Base-by-base conservation (phyloP, 2,329 filamentous ascomycete genomes). In the Paraphoma sp. region DNA sequence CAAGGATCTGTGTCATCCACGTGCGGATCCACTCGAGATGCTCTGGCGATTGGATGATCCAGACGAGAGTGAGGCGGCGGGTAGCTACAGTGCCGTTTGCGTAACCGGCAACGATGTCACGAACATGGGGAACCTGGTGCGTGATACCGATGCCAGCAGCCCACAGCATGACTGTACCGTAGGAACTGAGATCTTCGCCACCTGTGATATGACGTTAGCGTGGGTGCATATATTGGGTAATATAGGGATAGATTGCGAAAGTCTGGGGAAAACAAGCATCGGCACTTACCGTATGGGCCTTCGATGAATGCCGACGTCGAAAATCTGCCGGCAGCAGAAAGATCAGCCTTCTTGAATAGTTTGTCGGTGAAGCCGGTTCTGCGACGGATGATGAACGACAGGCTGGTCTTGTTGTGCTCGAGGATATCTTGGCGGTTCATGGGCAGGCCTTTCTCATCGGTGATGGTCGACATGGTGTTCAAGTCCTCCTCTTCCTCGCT, bases 61-160 rank as follows among this genome's bases (percentile, higher is more conserved):
- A 98, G 57, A 97, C 87, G 7, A 98, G 86, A 1, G 89, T 91
- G 45, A 98, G 80, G 41, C 89, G 87, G 49, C 93, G 89, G 3
- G 92, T 92, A 4, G 94, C 93, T 38, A 93, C 87, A 1, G 88
- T 93, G 56, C 65, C 89, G 86, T 91, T 78, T 81, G 82, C 82
- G 81, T 86, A 70, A 76, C 81, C 78, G 47, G 76, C 75, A 42
- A 83, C 80, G 16, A 83, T 77, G 56, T 95, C 89, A 53, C 88
- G 89, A 8, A 97, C 85, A 75, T 96, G 96, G 33, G 93, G 91
- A 30, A 98, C 86, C 74, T 96, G 93, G 76, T 98, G 94, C 1
- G 94, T 97, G 78, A 99, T 98, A 60, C 95, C 95, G 5, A 95
- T 93, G 54, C 94, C 92, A 54, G 93, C 93, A 11, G 94, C 93